phyloP scores from a whole-genome alignment of 2,329 filamentous ascomycete species.

The Claviceps arundinis region DNA sequence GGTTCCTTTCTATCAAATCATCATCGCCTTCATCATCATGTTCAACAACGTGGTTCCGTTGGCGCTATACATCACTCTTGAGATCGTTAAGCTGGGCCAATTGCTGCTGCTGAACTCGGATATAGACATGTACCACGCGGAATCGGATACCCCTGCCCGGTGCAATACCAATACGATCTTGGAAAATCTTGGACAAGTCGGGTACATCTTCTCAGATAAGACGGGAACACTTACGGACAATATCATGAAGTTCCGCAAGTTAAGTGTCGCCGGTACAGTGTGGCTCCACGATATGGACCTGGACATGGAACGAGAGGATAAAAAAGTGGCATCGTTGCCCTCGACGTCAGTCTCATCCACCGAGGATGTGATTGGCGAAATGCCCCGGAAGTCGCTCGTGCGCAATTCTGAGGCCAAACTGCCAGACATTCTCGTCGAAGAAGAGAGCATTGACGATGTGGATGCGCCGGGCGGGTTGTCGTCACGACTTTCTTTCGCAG shows the following conservation, averaged over 20 bases:
- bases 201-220: slow-evolving; percentile 86
- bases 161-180: slow-evolving; percentile 92
- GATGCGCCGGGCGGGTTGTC: slow-evolving; percentile 14
- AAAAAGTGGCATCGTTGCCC: no score
- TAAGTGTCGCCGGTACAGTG: slow-evolving; percentile 77
- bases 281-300: slow-evolving; percentile 78
- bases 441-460: slow-evolving; percentile 10
- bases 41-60: slow-evolving; percentile 93
- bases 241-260: slow-evolving; percentile 85
- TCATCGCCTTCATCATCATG: slow-evolving; percentile 87
- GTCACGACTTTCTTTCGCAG: slow-evolving; percentile 19
- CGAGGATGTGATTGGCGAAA: slow-evolving; percentile 1
- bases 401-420: slow-evolving; percentile 16
- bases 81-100: slow-evolving; percentile 68
- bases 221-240: slow-evolving; percentile 92
- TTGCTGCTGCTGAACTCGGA: slow-evolving; percentile 71
- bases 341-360: neutral
- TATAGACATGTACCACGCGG: slow-evolving; percentile 80
- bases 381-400: slow-evolving; percentile 12
- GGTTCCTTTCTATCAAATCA: slow-evolving; percentile 68
- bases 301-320: slow-evolving; percentile 15
- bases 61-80: slow-evolving; percentile 80
- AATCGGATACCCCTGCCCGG: slow-evolving; percentile 71
- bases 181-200: slow-evolving; percentile 83
- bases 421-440: slow-evolving; percentile 18